These are phyloP conservation scores for Acephala macrosclerotiorum DNA, from an alignment of 2,329 filamentous ascomycete species.

Conservation along the genomic window DNA sequence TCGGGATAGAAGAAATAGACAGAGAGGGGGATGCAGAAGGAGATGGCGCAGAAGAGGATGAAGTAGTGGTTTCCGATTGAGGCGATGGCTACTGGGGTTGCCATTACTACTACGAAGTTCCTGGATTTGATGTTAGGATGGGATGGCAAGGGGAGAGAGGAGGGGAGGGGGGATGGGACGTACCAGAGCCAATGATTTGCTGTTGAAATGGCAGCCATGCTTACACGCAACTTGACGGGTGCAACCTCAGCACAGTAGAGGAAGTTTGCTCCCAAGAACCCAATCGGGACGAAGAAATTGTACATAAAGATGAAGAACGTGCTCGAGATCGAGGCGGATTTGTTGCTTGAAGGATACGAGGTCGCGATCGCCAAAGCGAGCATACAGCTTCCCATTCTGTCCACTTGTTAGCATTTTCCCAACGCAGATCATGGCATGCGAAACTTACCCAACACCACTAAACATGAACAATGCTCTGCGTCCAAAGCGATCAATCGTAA, in stretches of 20 bases:
- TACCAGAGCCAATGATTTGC: constrained; percentile 62
- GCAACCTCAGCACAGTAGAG: constrained; percentile 66
- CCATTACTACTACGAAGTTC: constrained; percentile 55
- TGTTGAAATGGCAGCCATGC: constrained; percentile 63
- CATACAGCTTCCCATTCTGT: constrained; percentile 60
- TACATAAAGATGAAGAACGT: constrained; percentile 66
- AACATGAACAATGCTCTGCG: constrained; percentile 62
- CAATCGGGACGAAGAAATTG: constrained; percentile 66
- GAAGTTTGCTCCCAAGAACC: constrained; percentile 66
- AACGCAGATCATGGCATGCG: too few relatives aligned
- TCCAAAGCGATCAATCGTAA: constrained; percentile 73
- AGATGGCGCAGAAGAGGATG: constrained; percentile 46
- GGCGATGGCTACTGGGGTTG: constrained; percentile 47
- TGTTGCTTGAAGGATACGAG: constrained; percentile 54
- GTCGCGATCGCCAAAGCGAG: constrained; percentile 59
- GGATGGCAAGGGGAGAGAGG: background rate
- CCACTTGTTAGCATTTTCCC: too few relatives aligned
- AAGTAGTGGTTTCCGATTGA: constrained; percentile 46
- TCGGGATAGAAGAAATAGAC: constrained; percentile 59
- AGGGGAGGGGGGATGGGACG: too few relatives aligned
- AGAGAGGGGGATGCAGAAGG: constrained; percentile 35
- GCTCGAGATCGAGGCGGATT: constrained; percentile 56
- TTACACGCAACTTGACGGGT: constrained; percentile 57
- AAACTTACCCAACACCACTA: constrained; percentile 52
- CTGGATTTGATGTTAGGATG: constrained; percentile 15